phyloP scores from a whole-genome alignment of 331 rosid genomes.

The Quercus phellos region DNA sequence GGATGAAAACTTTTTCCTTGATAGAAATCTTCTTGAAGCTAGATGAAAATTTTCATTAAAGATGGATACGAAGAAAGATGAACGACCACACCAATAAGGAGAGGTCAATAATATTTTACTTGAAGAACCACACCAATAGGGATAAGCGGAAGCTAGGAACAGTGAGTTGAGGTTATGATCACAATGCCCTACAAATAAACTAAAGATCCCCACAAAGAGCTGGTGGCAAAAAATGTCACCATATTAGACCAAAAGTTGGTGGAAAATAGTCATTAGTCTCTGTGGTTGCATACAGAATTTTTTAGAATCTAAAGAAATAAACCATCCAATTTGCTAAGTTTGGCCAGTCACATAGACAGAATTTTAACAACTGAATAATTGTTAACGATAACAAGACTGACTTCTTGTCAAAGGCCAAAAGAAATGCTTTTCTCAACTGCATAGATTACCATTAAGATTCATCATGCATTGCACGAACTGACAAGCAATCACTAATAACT shows the following conservation, averaged over 20 bases:
- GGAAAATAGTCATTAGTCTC: background rate
- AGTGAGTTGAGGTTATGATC: background rate
- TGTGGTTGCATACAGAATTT: background rate
- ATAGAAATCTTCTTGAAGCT: background rate
- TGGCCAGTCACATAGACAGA: background rate
- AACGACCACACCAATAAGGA: background rate
- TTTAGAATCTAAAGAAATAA: background rate
- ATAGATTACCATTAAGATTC: background rate
- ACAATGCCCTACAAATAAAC: background rate
- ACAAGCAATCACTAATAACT: background rate
- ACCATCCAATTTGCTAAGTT: background rate
- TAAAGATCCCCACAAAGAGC: background rate
- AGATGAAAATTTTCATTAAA: background rate
- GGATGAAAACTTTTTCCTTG: too few relatives aligned
- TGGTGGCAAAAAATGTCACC: background rate
- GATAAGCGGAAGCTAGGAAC: background rate
- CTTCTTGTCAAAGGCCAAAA: background rate
- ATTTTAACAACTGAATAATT: background rate
- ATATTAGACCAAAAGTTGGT: background rate
- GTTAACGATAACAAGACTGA: too few relatives aligned
- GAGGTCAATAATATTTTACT: background rate
- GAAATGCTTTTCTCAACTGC: background rate
- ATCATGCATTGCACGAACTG: background rate
- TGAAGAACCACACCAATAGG: background rate
- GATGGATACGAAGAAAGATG: background rate